phyloP scores from a whole-genome alignment of 2,329 filamentous ascomycete species.

The Sporothrix curviconia region DNA sequence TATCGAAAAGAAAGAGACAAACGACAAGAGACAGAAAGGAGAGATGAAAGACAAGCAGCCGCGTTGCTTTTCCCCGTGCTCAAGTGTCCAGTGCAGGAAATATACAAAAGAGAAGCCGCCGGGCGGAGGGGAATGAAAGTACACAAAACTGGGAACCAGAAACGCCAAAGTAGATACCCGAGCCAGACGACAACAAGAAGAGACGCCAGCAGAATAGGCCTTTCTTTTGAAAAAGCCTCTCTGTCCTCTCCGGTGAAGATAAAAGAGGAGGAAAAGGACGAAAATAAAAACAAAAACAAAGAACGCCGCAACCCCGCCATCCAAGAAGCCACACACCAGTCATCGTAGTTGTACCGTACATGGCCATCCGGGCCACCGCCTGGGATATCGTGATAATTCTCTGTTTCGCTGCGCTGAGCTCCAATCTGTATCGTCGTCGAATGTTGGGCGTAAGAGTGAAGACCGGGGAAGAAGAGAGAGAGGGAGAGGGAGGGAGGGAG shows the following conservation, averaged over 20 bases:
- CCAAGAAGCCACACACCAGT: conserved; percentile 2
- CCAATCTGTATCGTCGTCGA: neutral
- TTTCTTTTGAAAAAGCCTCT: too few species aligned
- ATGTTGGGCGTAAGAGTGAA: neutral
- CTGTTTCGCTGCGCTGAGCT: neutral
- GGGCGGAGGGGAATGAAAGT: neutral
- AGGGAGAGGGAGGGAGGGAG: neutral
- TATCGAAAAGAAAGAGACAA: neutral
- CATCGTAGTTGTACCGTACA: neutral
- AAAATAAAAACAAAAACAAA: neutral
- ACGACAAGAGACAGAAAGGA: neutral
- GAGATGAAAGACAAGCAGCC: neutral
- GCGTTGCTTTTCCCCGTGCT: conserved; percentile 5
- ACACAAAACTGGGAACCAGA: neutral
- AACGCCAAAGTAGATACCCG: conserved; percentile 7
- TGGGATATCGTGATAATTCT: neutral
- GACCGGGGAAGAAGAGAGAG: neutral
- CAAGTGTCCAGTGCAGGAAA: neutral
- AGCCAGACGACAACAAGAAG: too few species aligned
- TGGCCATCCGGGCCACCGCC: neutral
- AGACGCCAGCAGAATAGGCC: too few species aligned
- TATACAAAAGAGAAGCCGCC: neutral
- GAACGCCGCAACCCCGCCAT: conserved; percentile 11
- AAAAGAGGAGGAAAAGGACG: neutral
- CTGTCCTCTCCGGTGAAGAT: neutral